Evolutionary conservation across 352 stramenopile species (phyloP), one percentile per base, ranked within the genome.

Genomic region (Plasmopara viticola): DNA sequence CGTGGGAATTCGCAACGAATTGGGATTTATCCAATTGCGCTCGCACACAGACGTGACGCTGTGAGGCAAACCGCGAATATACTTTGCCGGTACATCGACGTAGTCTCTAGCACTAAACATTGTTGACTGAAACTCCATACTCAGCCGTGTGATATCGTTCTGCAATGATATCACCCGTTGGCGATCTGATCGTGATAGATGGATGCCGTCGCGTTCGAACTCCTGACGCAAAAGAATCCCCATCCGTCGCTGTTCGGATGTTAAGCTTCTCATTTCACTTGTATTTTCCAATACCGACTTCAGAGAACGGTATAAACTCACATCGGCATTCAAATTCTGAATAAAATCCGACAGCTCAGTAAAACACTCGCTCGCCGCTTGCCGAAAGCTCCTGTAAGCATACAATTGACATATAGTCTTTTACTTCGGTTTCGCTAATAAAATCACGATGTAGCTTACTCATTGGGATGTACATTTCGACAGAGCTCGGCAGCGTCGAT

Each of bases 401-500:
- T 30, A 20, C 64, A 42, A 58, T 34, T 48, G 12, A 15, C 2
- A 14, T 18, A 41, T 15, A 41, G 6, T 41, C 18, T 17, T 41
- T 17, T 6, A 44, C 13, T 46, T 31, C 54, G 20, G 2, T 35
- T 35, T 53, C 18, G 2, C 9, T 15, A 42, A 47, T 8, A 39
- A 12, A 33, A 13, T 37, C n/a, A 30, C 9, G 43, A 30, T 46
- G 28, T 33, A 4, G 34, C 66, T 13, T 81, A 91, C 80, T 86
- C 84, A 20, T 87, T 69, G 0, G 84, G 83, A 45, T 98, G 94
- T 8, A 96, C 89, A 31, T 92, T 97, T 33, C 95, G 89, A 60
- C 90, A 98, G 7, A 98, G 63, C 66, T 98, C 95, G 5, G 93
- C 91, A 3, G 92, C 87, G 66, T 98, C 95, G 56, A 98, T 97